A percentile compares a stretch with the other conserved stretches of the same genome.
Evolutionary conservation across 768 basidiomycete genomes (phyloP).

Genomic region (Lactifluus pinguis): DNA sequence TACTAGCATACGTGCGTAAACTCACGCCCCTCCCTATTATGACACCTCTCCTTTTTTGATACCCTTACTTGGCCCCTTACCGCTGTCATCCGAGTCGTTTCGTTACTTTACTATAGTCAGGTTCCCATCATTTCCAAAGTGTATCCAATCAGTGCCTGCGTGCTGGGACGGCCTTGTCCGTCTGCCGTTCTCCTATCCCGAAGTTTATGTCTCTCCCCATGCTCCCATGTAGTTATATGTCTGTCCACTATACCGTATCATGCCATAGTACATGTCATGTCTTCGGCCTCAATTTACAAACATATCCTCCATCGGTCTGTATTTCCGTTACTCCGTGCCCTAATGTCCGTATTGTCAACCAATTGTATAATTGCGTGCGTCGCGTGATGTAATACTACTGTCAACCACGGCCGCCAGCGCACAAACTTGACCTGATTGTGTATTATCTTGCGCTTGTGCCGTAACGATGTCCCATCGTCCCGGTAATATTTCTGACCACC

Average conservation of each 20-base stretch:
- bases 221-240: slow-evolving; percentile 1
- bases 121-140: background rate
- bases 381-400: slow-evolving; percentile 7
- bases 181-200: background rate
- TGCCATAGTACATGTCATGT: background rate
- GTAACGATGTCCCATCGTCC: background rate
- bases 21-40: background rate
- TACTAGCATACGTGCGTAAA: background rate
- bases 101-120: background rate
- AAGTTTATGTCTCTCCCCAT: background rate
- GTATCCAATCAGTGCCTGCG: slow-evolving; percentile 3
- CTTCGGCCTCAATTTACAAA: background rate
- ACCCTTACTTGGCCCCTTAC: background rate
- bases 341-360: slow-evolving; percentile 1
- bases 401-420: background rate
- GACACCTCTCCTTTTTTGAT: background rate
- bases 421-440: background rate
- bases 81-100: background rate
- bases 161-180: background rate
- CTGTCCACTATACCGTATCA: background rate
- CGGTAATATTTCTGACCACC: background rate
- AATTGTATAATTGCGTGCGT: background rate
- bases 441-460: slow-evolving; percentile 2
- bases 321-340: slow-evolving; percentile 5
- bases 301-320: slow-evolving; percentile 1